Evolutionary conservation across 2,329 filamentous ascomycete species (phyloP).

Genomic region (Fusarium temperatum): DNA sequence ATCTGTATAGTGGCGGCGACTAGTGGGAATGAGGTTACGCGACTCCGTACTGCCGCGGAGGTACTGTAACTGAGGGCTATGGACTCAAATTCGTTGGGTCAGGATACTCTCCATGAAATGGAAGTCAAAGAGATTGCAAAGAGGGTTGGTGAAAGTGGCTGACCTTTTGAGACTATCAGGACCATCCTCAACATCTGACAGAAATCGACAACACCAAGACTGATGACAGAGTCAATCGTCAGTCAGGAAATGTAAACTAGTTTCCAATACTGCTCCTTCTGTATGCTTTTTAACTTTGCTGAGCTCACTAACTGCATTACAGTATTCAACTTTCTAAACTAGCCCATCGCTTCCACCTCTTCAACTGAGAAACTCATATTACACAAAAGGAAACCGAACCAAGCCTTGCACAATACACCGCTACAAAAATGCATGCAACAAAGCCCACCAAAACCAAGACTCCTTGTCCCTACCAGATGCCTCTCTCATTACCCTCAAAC

Average conservation of each 20-base stretch:
- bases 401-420: constrained; percentile 14
- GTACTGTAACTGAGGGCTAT: neutral
- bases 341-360: neutral
- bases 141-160: neutral
- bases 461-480: constrained; percentile 55
- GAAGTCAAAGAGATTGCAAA: neutral
- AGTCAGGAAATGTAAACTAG: neutral
- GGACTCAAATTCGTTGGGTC: neutral
- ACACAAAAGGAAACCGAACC: neutral
- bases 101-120: neutral
- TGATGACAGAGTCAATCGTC: neutral
- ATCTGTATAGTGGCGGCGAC: neutral
- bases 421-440: neutral
- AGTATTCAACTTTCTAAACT: neutral
- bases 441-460: neutral
- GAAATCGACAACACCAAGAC: neutral
- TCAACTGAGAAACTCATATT: neutral
- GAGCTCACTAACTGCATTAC: neutral
- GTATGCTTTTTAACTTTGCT: neutral
- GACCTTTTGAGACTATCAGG: neutral
- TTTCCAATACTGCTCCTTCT: constrained; percentile 8
- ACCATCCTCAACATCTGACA: neutral
- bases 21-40: neutral
- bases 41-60: constrained; percentile 7
- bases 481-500: constrained; percentile 73